phyloP scores from a whole-genome alignment of 2,329 filamentous ascomycete genomes.

The Xylaria sp. region DNA sequence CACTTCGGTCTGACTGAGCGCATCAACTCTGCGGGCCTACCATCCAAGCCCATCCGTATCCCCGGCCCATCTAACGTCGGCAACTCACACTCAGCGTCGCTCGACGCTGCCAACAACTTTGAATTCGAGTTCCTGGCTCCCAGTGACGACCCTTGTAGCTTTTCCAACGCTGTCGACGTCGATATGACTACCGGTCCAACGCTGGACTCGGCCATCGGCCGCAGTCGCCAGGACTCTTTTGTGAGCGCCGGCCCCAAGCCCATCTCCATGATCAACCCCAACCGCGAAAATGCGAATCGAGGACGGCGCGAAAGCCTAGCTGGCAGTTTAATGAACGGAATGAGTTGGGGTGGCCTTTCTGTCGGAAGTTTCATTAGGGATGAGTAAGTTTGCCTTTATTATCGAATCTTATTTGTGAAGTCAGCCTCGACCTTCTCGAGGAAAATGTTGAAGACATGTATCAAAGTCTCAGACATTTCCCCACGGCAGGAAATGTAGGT shows the following conservation, averaged over 20 bases:
- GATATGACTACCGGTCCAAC: constrained; percentile 70
- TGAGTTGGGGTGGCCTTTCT: constrained; percentile 97
- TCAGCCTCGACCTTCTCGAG: neutral
- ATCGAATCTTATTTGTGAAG: constrained; percentile 16
- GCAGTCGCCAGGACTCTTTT: constrained; percentile 72
- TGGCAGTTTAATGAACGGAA: constrained; percentile 78
- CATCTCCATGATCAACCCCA: constrained; percentile 73
- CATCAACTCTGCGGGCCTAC: constrained; percentile 44
- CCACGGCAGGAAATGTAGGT: constrained; percentile 24
- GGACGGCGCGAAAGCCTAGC: constrained; percentile 71
- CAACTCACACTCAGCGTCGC: constrained; percentile 42
- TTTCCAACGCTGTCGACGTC: constrained; percentile 48
- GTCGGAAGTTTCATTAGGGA: constrained; percentile 97
- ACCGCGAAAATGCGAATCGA: constrained; percentile 68
- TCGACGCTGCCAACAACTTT: constrained; percentile 36
- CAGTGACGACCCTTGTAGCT: constrained; percentile 39
- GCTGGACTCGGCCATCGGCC: constrained; percentile 69
- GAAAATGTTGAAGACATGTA: constrained; percentile 29
- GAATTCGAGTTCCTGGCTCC: constrained; percentile 44
- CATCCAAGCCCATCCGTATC: constrained; percentile 54
- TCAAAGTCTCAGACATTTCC: constrained; percentile 38
- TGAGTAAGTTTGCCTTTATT: constrained; percentile 76
- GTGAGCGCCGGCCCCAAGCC: constrained; percentile 73
- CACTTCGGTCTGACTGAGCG: constrained; percentile 45
- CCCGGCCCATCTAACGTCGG: constrained; percentile 43